Base-by-base conservation (phyloP, 2,329 filamentous ascomycete genomes). In the Fusarium sublunatum region DNA sequence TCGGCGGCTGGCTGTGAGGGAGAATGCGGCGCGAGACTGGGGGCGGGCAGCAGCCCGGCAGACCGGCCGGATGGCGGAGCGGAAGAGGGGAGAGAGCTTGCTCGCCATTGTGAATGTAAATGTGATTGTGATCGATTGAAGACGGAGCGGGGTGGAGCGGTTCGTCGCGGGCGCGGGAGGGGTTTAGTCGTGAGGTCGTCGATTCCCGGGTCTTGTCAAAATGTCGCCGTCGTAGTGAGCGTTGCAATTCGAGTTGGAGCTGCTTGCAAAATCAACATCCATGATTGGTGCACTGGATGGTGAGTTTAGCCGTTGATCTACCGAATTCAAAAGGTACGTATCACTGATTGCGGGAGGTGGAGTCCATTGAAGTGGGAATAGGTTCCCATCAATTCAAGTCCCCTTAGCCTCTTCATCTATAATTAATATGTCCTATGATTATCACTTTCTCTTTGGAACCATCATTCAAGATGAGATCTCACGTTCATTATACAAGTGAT, bases 71-170 rank as follows among this genome's bases (percentile, higher is more conserved):
- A 86, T 81, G 75, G 85, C 86, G 72, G 87, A 86, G 79, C 91
- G 86, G 79, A 92, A 82, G 73, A 89, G 84, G 43, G 92, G 90
- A 60, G 88, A 85, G 75, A 96, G 81, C 83, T 90, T 94, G 77
- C 90, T 93, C 77, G 92, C 91, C 93, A 97, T 96, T 73, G 68
- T 71, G 68, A 54, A 29, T 49, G 26, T 40, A 15, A 22, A 7
- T 49, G 12, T 25, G 50, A 15, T 39, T 44, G 7, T 34, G 29
- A 11, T 12, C 12, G 29, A 31, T 12, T 31, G 29, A 31, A 34
- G 31, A 34, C 31, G 57, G 58, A 55, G 59, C 51, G 57, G 64
- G 54, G 61, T 55, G 62, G 56, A 43, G 58, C 49, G 61, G 32
- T 12, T 64, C 34, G 63, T 60, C 44, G 61, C 44, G 64, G 51